These are phyloP conservation scores for Sphaerobolus stellatus DNA, from an alignment of 1,284 basidiomycete genomes.

Conservation along the genomic window DNA sequence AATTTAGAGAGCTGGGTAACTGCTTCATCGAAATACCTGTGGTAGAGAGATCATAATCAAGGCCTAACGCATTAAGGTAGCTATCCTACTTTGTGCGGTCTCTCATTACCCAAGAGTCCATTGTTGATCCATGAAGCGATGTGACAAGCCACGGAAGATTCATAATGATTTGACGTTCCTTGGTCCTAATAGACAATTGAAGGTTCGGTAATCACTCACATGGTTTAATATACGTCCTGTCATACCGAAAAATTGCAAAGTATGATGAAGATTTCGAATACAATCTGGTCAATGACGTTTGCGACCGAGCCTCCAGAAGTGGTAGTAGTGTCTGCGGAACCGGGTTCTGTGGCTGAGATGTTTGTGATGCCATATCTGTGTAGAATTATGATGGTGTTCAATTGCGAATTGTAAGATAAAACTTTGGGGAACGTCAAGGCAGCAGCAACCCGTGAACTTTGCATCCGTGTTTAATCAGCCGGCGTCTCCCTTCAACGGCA, in stretches of 20 bases:
- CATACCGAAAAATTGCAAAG: conserved; percentile 88
- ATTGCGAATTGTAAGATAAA: background rate
- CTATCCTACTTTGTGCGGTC: conserved; percentile 66
- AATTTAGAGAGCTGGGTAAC: conserved; percentile 66
- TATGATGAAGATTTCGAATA: conserved; percentile 92
- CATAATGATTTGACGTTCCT: conserved; percentile 87
- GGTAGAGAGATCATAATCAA: background rate
- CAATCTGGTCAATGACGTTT: conserved; percentile 78
- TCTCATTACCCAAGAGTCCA: conserved; percentile 82
- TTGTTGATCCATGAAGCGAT: conserved; percentile 65
- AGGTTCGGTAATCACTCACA: conserved; percentile 1
- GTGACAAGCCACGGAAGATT: conserved; percentile 90
- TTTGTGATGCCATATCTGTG: background rate
- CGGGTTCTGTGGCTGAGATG: background rate
- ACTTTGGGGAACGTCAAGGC: background rate
- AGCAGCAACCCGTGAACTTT: background rate
- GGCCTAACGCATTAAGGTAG: conserved; percentile 18
- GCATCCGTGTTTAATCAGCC: background rate
- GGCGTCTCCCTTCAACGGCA: conserved; percentile 37
- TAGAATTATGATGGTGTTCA: background rate
- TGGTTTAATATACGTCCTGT: background rate
- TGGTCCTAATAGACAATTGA: conserved; percentile 68
- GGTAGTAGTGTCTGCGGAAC: conserved; percentile 64
- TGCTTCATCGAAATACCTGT: conserved; percentile 71
- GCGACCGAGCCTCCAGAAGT: conserved; percentile 86